Evolutionary conservation across 1,284 basidiomycete genomes (phyloP).

Genomic region (Fomitopsis pinicola): DNA sequence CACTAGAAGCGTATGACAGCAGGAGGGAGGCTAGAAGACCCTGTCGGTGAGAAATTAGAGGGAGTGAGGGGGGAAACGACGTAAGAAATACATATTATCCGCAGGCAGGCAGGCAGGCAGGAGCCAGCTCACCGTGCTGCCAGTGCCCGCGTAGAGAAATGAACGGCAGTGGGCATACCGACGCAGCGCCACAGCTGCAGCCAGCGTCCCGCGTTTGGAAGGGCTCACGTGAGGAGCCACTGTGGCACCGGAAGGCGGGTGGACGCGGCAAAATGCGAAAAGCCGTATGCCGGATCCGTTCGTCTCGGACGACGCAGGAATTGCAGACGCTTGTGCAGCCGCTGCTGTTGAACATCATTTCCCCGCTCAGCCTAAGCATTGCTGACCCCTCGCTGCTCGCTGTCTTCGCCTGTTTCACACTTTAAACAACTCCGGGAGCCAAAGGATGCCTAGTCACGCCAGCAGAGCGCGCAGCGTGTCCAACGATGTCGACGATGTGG

Average conservation of each 20-base stretch:
- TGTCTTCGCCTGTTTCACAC: background rate
- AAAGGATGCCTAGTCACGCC: conserved; percentile 23
- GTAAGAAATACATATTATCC: background rate
- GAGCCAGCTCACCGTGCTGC: background rate
- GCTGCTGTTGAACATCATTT: background rate
- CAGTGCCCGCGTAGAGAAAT: background rate
- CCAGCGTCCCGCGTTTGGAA: background rate
- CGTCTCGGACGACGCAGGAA: conserved; percentile 4
- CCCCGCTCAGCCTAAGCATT: background rate
- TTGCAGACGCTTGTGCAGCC: background rate
- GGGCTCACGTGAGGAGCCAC: background rate
- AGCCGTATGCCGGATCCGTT: conserved; percentile 5
- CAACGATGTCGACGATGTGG: conserved; percentile 47
- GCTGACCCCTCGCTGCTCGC: background rate
- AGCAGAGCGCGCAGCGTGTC: conserved; percentile 56
- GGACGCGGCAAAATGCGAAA: background rate
- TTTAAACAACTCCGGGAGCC: background rate
- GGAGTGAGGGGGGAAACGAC: background rate
- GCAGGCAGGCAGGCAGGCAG: background rate
- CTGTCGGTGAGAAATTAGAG: background rate
- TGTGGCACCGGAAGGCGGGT: background rate
- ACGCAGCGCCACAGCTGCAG: background rate
- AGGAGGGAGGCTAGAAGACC: conserved; percentile 5
- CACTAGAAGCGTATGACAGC: conserved; percentile 4
- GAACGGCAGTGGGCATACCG: background rate